Conservation (phyloP, 139 green algal species). For the Picochlorum sp. region DNA sequence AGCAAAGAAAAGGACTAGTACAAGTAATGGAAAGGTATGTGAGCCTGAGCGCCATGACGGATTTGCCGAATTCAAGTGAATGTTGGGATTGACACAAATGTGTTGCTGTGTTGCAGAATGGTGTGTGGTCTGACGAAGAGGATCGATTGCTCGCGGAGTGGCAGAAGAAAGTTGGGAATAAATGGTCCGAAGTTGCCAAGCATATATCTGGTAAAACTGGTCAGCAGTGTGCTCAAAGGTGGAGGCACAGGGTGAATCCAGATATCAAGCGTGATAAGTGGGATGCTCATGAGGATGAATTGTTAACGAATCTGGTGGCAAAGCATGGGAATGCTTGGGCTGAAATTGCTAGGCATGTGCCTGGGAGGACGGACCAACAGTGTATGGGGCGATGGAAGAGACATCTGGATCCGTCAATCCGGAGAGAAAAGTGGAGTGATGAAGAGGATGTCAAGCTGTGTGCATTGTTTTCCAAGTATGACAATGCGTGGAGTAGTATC, state of each 20-base stretch:
- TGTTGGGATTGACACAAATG: too few species aligned
- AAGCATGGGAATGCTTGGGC: slow-evolving; percentile 59
- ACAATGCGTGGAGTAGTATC: slow-evolving; percentile 53
- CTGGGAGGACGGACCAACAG: slow-evolving; percentile 79
- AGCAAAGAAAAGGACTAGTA: too few species aligned
- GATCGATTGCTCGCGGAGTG: slow-evolving; percentile 53
- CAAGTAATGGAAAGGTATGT: too few species aligned
- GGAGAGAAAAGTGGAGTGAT: slow-evolving; percentile 37
- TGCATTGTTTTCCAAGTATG: slow-evolving; percentile 40
- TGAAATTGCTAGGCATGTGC: slow-evolving; percentile 51
- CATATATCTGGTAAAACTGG: slow-evolving; percentile 67
- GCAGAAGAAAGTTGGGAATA: slow-evolving; percentile 44
- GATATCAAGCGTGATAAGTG: slow-evolving; percentile 73
- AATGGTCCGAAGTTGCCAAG: slow-evolving; percentile 63
- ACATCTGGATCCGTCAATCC: slow-evolving; percentile 74
- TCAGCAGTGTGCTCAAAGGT: slow-evolving; percentile 81
- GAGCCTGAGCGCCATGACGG: too few species aligned
- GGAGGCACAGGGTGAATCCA: slow-evolving; percentile 82
- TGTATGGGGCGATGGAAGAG: slow-evolving; percentile 80
- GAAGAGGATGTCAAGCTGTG: slow-evolving; percentile 55
- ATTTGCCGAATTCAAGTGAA: too few species aligned
- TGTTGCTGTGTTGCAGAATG: not conserved
- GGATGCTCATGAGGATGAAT: slow-evolving; percentile 56
- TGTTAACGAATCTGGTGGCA: slow-evolving; percentile 45
- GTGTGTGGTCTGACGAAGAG: slow-evolving; percentile 51